Percentiles rank a stretch among this genome's conserved stretches.
These are phyloP conservation scores for Urostyla sp. DNA, from an alignment of 73 alveolate genomes.

Conservation along the genomic window DNA sequence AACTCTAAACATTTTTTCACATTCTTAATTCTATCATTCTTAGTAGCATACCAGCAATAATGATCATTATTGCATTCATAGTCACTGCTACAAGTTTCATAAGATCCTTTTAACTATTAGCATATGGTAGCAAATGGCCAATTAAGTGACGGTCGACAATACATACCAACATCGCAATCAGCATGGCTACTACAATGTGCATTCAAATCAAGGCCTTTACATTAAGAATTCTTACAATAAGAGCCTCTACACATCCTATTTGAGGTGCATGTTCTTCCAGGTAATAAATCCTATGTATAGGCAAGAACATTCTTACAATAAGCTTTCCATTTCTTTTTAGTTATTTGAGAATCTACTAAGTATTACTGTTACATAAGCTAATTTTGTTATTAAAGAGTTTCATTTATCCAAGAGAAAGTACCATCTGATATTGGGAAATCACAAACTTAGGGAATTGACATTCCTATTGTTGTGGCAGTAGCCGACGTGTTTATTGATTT, in stretches of 20 bases:
- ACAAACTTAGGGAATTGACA: conserved; percentile 28
- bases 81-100: conserved; percentile 47
- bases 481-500: too few species aligned
- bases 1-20: conserved; percentile 42
- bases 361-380: not conserved
- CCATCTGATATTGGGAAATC: not conserved
- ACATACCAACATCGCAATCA: conserved; percentile 53
- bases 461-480: not conserved
- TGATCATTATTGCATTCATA: conserved; percentile 38
- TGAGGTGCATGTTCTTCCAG: conserved; percentile 38
- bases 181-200: conserved; percentile 32
- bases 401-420: conserved; percentile 38
- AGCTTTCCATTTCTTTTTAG: not conserved
- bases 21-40: conserved; percentile 11
- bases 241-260: conserved; percentile 7
- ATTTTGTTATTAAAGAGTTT: not conserved
- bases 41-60: conserved; percentile 64
- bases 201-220: conserved; percentile 39
- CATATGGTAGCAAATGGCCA: conserved; percentile 65
- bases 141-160: conserved; percentile 26
- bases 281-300: not conserved
- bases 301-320: conserved; percentile 25
- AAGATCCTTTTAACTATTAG: not conserved
- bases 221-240: conserved; percentile 23
- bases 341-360: not conserved